Evolutionary conservation across 2,329 filamentous ascomycete genomes (phyloP).

Genomic region (Nothophaeocryptopus gaeumannii): DNA sequence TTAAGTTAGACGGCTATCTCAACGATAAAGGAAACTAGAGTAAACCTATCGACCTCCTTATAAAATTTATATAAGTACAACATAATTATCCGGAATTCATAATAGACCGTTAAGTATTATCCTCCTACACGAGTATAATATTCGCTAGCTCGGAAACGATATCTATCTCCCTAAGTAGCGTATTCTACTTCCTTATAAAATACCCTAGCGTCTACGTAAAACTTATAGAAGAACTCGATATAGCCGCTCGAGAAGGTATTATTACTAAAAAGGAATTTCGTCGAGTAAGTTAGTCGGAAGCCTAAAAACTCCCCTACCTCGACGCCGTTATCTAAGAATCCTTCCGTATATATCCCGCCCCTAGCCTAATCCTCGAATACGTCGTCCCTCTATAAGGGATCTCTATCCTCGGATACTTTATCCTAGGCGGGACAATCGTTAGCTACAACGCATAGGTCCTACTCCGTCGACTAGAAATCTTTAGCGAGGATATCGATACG

Average conservation of each 20-base stretch:
- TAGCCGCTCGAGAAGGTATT: slow-evolving; percentile 51
- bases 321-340: slow-evolving; percentile 76
- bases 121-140: slow-evolving; percentile 68
- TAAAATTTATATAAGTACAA: slow-evolving; percentile 68
- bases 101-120: slow-evolving; percentile 66
- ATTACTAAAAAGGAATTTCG: slow-evolving; percentile 48
- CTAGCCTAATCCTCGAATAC: slow-evolving; percentile 70
- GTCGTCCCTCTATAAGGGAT: slow-evolving; percentile 64
- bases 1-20: slow-evolving; percentile 41
- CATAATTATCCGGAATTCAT: slow-evolving; percentile 68
- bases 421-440: slow-evolving; percentile 70
- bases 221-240: slow-evolving; percentile 62
- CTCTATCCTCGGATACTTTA: slow-evolving; percentile 60
- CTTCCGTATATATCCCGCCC: slow-evolving; percentile 72
- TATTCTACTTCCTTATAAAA: slow-evolving; percentile 73
- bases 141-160: slow-evolving; percentile 73
- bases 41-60: slow-evolving; percentile 60
- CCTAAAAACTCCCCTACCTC: slow-evolving; percentile 69
- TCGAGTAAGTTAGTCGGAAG: slow-evolving; percentile 67
- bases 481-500: slow-evolving; percentile 63
- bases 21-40: slow-evolving; percentile 36
- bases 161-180: slow-evolving; percentile 66
- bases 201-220: slow-evolving; percentile 55
- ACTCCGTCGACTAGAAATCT: slow-evolving; percentile 65
- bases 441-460: slow-evolving; percentile 74